Base-by-base conservation (phyloP, 2,329 filamentous ascomycete species). In the Fusarium brachygibbosum region DNA sequence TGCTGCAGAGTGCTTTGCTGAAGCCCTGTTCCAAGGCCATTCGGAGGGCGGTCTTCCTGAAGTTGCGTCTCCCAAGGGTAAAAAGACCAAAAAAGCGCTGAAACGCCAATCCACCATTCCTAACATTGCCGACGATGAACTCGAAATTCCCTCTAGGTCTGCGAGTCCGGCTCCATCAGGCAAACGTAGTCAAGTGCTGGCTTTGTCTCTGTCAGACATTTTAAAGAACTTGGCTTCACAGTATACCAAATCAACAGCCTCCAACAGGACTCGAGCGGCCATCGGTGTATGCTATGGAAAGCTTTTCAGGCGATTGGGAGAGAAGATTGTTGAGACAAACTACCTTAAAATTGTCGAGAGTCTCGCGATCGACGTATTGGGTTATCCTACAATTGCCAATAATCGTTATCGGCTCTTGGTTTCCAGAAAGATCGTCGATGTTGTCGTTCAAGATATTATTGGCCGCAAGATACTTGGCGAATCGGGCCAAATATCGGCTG, bases 391-490 rank as follows among this genome's bases (percentile, higher is more conserved):
- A 55, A 91, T 98, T 64, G 86, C 86, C 52, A 91, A 93, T 76
- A 97, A 97, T 76, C 90, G 95, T 40, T 97, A 98, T 78, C 91
- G 95, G 19, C 86, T 97, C 17, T 85, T 99, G 17, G 91, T 93
- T 63, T 93, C 93, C 4, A 88, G 96, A 57, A 93, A 91, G 76
- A 97, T 95, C 72, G 88, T 97, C 16, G 90, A 93, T 68, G 91
- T 91, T 37, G 87, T 98, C 48, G 83, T 99, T 13, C 93, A 97
- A 74, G 91, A 94, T 61, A 89, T 96, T 10, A 86, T 98, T 68
- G 93, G 93, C 11, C 87, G 87, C 60, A 89, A 90, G 70, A 91
- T 98, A 72, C 85, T 99, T 3, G 94, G 94, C 14, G 95, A 99
- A 79, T 93, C 92, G 16, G 94, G 94, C 10, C 95, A 98, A 76